These are phyloP conservation scores for Fusarium piperis DNA, from an alignment of 2,329 filamentous ascomycete species.

Conservation along the genomic window DNA sequence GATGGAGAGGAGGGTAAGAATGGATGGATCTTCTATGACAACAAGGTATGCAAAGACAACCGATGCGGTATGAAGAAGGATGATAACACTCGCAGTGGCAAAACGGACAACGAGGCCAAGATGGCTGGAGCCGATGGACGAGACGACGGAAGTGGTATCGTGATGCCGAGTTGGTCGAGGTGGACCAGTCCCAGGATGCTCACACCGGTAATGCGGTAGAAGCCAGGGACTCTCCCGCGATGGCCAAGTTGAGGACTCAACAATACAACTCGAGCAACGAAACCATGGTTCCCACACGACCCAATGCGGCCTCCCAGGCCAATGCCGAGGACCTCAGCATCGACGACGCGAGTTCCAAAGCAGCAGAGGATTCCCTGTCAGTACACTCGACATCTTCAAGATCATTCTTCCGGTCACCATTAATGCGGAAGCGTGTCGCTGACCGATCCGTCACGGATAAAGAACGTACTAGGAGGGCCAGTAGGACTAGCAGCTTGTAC, in stretches of 20 bases:
- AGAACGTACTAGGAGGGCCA: constrained; percentile 52
- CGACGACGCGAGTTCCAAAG: constrained; percentile 43
- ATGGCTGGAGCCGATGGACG: constrained; percentile 96
- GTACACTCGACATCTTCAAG: constrained; percentile 60
- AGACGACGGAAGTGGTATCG: constrained; percentile 94
- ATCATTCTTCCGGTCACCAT: constrained; percentile 55
- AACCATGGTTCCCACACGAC: constrained; percentile 48
- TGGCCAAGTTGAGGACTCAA: constrained; percentile 38
- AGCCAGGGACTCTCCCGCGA: constrained; percentile 39
- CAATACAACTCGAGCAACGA: constrained; percentile 51
- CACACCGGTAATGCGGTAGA: constrained; percentile 53
- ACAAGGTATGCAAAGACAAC: constrained; percentile 71
- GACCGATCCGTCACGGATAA: constrained; percentile 49
- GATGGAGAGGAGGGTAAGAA: constrained; percentile 70
- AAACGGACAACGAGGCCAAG: constrained; percentile 81
- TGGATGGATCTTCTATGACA: constrained; percentile 98
- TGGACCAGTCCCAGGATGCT: constrained; percentile 49
- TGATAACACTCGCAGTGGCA: constrained; percentile 73
- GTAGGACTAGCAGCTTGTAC: constrained; percentile 55
- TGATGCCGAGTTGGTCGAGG: constrained; percentile 92
- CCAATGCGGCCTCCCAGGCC: constrained; percentile 38
- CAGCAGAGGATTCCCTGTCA: constrained; percentile 55
- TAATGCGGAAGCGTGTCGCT: constrained; percentile 52
- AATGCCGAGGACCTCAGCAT: constrained; percentile 41
- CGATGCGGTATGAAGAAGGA: fast-evolving